phyloP scores from a whole-genome alignment of 805 yeast genomes.

The Lipomyces yamadae region DNA sequence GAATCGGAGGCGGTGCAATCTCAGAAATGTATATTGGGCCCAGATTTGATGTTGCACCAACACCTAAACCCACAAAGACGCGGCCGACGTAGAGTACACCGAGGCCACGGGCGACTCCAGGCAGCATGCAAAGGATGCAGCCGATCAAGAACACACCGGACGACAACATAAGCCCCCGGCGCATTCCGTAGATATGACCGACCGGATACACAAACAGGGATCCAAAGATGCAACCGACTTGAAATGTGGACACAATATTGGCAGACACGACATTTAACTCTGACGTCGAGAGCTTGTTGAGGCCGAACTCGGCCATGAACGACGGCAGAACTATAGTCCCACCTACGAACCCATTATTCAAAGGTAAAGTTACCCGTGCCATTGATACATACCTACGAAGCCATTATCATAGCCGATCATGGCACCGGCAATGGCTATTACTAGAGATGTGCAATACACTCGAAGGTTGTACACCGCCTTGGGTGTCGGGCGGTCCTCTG shows the following conservation, averaged over 20 bases:
- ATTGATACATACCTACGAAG: constrained; percentile 58
- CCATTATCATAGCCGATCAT: constrained; percentile 62
- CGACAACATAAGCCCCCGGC: constrained; percentile 43
- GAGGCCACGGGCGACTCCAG: constrained; percentile 13
- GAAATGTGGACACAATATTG: constrained; percentile 67
- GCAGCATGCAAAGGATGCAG: constrained; percentile 38
- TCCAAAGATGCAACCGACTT: constrained; percentile 29
- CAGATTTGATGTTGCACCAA: constrained; percentile 59
- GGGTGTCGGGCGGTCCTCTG: constrained; percentile 46
- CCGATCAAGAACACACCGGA: constrained; percentile 36
- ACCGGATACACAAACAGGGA: constrained; percentile 55
- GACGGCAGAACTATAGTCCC: constrained; percentile 55
- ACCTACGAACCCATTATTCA: constrained; percentile 60
- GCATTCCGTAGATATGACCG: constrained; percentile 76
- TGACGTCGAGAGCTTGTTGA: constrained; percentile 46
- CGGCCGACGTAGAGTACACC: constrained; percentile 51
- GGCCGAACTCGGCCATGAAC: constrained; percentile 53
- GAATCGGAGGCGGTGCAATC: constrained; percentile 74
- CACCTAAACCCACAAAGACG: constrained; percentile 58
- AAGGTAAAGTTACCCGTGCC: no score
- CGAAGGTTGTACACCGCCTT: constrained; percentile 53
- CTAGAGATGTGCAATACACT: constrained; percentile 51
- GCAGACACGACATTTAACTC: constrained; percentile 20
- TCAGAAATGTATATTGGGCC: constrained; percentile 68
- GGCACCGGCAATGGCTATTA: constrained; percentile 57